Evolutionary conservation across 768 basidiomycete species (phyloP).

Genomic region (Gelatoporia subvermispora): DNA sequence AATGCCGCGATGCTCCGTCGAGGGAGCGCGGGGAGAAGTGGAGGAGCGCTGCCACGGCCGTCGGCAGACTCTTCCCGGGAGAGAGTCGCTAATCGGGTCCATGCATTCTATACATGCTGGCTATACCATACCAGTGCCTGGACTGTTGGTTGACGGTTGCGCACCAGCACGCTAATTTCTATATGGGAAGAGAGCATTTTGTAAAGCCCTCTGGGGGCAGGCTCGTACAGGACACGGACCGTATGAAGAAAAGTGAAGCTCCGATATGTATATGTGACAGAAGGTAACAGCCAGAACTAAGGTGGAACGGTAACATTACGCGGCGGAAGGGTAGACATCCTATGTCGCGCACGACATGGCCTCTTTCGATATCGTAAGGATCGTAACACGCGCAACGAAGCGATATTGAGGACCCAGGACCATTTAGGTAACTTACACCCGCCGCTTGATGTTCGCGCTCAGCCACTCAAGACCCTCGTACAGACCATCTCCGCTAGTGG

Average conservation of each 20-base stretch:
- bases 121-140: conserved; percentile 7
- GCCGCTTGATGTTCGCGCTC: conserved; percentile 85
- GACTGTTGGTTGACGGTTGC: background rate
- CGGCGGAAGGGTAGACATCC: conserved; percentile 8
- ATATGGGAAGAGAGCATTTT: conserved; percentile 19
- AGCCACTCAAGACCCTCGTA: conserved; percentile 99
- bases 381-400: conserved; percentile 46
- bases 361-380: conserved; percentile 35
- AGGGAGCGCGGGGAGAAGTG: conserved; percentile 69
- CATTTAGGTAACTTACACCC: conserved; percentile 55
- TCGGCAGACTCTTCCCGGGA: conserved; percentile 70
- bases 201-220: conserved; percentile 12
- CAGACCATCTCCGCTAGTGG: conserved; percentile 96
- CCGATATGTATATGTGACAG: conserved; percentile 22
- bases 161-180: conserved; percentile 9
- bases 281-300: conserved; percentile 7
- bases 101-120: conserved; percentile 16
- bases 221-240: conserved; percentile 12
- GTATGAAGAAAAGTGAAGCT: conserved; percentile 12
- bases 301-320: conserved; percentile 8
- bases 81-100: conserved; percentile 35
- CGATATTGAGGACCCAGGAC: conserved; percentile 39
- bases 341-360: conserved; percentile 11
- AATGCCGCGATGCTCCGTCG: conserved; percentile 51
- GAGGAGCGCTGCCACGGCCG: conserved; percentile 71